Evolutionary conservation across 2,329 filamentous ascomycete species (phyloP), one percentile per base, ranked within the genome.

Genomic region (Aaosphaeria arxii): DNA sequence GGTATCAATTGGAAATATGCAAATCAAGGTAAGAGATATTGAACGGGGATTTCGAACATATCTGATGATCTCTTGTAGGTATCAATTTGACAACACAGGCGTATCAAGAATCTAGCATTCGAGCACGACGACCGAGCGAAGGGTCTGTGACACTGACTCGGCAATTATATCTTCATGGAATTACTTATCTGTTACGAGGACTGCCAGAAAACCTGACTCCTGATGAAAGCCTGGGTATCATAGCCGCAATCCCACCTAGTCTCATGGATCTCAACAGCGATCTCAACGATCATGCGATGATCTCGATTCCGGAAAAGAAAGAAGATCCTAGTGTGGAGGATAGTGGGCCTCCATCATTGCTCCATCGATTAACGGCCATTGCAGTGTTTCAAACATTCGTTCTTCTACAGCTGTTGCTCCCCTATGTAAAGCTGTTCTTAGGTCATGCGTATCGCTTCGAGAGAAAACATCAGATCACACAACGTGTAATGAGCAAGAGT

Each of bases 181-280:
- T 86, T 4, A 78, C 79, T 3, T 86, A 86, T 62, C 72, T 88
- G 28, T 74, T 88, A n/a, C 78, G 78, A 51, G 84, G 80, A 6
- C 74, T 88, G 0, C 85, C 85, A 0, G 51, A 67, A 1, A 73
- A 85, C 43, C 75, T 88, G 30, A 78, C 77, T 31, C 67, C 70
- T 2, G 75, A 78, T 52, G 85, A 88, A 61, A 63, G 70, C 30
- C 61, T 77, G 28, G 76, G 75, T 42, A 70, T 86, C 4, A 75
- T 74, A 35, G 73, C 72, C 28, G 76, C 82, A 1, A 65, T 83
- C 4, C 82, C 82, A 2, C 51, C 58, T 5, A 50, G 54, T 31
- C 49, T 70, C 0, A 30, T 53, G 24, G 40, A 59, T 2, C 30
- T 52, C 6, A 46, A 55, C 4, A 51, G 42, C 35, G 49, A 58